phyloP scores from a whole-genome alignment of 768 basidiomycete genomes.

The Xerocomus brunneocitrinus region DNA sequence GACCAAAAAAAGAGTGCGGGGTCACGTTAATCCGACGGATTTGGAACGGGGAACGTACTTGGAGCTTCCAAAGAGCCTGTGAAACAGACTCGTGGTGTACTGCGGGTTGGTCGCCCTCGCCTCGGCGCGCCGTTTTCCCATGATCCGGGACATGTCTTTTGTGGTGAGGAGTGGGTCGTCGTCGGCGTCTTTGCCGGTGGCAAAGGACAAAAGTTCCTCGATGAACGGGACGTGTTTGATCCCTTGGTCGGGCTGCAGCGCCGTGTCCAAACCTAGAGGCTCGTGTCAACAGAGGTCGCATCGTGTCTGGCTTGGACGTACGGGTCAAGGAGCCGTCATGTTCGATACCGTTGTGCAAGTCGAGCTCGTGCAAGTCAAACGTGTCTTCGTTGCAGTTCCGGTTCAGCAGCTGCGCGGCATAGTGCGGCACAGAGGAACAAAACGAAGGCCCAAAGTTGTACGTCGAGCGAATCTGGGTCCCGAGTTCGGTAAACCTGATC shows the following conservation, averaged over 20 bases:
- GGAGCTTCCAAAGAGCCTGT: slow-evolving; percentile 63
- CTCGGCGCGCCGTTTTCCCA: slow-evolving; percentile 59
- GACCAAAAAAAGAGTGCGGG: not conserved
- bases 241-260: slow-evolving; percentile 47
- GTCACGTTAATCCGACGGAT: not conserved
- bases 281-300: not conserved
- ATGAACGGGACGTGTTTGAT: slow-evolving; percentile 47
- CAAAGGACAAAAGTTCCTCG: slow-evolving; percentile 53
- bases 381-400: slow-evolving; percentile 52
- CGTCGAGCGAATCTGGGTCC: slow-evolving; percentile 42
- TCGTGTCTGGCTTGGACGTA: slow-evolving; percentile 7
- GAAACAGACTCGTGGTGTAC: slow-evolving; percentile 46
- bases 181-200: slow-evolving; percentile 53
- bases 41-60: slow-evolving; percentile 45
- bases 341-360: slow-evolving; percentile 60
- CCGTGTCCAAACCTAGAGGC: slow-evolving; percentile 49
- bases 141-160: slow-evolving; percentile 55
- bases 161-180: slow-evolving; percentile 46
- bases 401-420: slow-evolving; percentile 52
- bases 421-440: slow-evolving; percentile 61
- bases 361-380: slow-evolving; percentile 63
- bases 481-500: slow-evolving; percentile 55
- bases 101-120: slow-evolving; percentile 51
- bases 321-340: slow-evolving; percentile 34
- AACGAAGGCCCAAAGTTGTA: slow-evolving; percentile 72